These are phyloP conservation scores for Syncephalis fuscata DNA, from an alignment of 371 early-diverging fungal species.

Conservation along the genomic window DNA sequence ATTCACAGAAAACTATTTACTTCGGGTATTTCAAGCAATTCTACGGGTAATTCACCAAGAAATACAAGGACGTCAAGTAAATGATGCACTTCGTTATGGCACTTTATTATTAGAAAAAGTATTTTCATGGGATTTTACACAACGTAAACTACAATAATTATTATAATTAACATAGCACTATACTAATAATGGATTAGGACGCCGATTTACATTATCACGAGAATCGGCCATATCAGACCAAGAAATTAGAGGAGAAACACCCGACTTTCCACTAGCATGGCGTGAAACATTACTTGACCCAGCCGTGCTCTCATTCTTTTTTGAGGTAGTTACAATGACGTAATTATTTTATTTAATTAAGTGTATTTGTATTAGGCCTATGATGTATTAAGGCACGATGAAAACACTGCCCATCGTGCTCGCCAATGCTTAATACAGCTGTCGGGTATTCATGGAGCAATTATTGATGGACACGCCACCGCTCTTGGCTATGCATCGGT, in stretches of 20 bases:
- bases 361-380: constrained; percentile 12
- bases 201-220: too few relatives aligned
- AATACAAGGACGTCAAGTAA: constrained; percentile 5
- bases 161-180: too few relatives aligned
- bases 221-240: too few relatives aligned
- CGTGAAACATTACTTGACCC: background rate
- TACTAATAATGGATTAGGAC: too few relatives aligned
- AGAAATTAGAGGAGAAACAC: background rate
- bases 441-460: constrained; percentile 45
- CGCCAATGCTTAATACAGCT: constrained; percentile 49
- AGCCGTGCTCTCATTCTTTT: background rate
- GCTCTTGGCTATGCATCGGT: constrained; percentile 24
- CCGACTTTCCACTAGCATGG: background rate
- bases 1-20: constrained; percentile 29
- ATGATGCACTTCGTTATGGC: too few relatives aligned
- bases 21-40: constrained; percentile 22
- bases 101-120: too few relatives aligned
- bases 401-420: constrained; percentile 28
- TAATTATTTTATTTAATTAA: background rate
- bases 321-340: background rate
- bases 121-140: too few relatives aligned
- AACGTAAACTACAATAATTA: too few relatives aligned
- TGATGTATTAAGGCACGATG: constrained; percentile 24
- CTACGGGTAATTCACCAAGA: constrained; percentile 23
- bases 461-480: constrained; percentile 27